Conservation (phyloP, 331 rosid species). For the Dryas integrifolia region DNA sequence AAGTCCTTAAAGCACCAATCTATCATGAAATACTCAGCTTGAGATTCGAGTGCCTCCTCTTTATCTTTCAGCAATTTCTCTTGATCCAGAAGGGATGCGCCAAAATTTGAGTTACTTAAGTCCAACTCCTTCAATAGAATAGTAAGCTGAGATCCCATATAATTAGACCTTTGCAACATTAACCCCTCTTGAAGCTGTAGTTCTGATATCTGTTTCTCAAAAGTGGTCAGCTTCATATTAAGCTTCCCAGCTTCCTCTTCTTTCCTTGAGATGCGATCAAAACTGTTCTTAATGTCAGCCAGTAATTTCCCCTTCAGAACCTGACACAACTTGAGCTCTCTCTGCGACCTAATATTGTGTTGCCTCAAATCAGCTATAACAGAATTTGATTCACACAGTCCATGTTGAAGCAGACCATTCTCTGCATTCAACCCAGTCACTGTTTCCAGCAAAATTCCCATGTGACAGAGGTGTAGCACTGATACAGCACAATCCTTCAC, state of each 20-base stretch:
- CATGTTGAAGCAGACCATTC: constrained; percentile 78
- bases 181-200: constrained; percentile 80
- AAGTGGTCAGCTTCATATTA: constrained; percentile 51
- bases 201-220: constrained; percentile 62
- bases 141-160: constrained; percentile 79
- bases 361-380: constrained; percentile 66
- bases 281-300: constrained; percentile 70
- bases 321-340: constrained; percentile 88
- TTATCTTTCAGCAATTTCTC: constrained; percentile 51
- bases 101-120: constrained; percentile 45
- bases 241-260: constrained; percentile 76
- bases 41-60: constrained; percentile 50
- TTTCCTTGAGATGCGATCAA: constrained; percentile 67
- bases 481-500: constrained; percentile 77
- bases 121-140: constrained; percentile 70
- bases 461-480: constrained; percentile 83
- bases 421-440: constrained; percentile 86
- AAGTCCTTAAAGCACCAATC: constrained; percentile 61
- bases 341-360: constrained; percentile 57
- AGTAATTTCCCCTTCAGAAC: constrained; percentile 68
- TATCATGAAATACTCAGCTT: constrained; percentile 52
- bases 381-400: constrained; percentile 67
- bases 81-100: constrained; percentile 55
- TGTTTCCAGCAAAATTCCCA: constrained; percentile 81
- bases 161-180: constrained; percentile 75